These are phyloP conservation scores for Saccharomycopsis javanensis DNA, from an alignment of 805 yeast species.

Conservation along the genomic window DNA sequence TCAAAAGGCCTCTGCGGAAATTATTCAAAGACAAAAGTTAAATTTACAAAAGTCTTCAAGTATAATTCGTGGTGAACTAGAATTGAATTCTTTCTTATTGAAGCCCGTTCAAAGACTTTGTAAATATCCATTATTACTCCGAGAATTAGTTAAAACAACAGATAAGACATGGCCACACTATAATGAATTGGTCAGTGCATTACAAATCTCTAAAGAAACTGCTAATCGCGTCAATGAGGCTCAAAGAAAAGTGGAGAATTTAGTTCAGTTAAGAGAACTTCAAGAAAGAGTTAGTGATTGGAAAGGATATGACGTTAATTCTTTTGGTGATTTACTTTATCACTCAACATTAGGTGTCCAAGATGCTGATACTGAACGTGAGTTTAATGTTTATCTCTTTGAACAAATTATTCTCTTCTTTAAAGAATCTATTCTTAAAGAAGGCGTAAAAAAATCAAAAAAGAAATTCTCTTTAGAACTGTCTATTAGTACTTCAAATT, in stretches of 20 bases:
- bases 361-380: conserved; percentile 68
- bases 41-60: conserved; percentile 40
- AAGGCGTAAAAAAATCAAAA: conserved; percentile 37
- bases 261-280: conserved; percentile 56
- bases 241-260: conserved; percentile 84
- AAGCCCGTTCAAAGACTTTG: conserved; percentile 96
- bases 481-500: conserved; percentile 31
- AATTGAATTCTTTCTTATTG: conserved; percentile 77
- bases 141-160: conserved; percentile 61
- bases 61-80: conserved; percentile 75
- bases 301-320: conserved; percentile 75
- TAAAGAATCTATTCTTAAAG: conserved; percentile 39
- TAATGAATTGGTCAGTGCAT: conserved; percentile 62
- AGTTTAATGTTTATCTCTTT: conserved; percentile 81
- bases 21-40: conserved; percentile 50
- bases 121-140: conserved; percentile 79
- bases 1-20: conserved; percentile 77
- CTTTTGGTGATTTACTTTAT: conserved; percentile 77
- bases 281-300: conserved; percentile 75
- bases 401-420: conserved; percentile 60
- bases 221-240: conserved; percentile 88
- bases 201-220: conserved; percentile 68
- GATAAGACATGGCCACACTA: conserved; percentile 43
- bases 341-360: conserved; percentile 62
- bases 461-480: conserved; percentile 32